Evolutionary conservation across 2,329 filamentous ascomycete genomes (phyloP).

Genomic region (Diaporthe sp.): DNA sequence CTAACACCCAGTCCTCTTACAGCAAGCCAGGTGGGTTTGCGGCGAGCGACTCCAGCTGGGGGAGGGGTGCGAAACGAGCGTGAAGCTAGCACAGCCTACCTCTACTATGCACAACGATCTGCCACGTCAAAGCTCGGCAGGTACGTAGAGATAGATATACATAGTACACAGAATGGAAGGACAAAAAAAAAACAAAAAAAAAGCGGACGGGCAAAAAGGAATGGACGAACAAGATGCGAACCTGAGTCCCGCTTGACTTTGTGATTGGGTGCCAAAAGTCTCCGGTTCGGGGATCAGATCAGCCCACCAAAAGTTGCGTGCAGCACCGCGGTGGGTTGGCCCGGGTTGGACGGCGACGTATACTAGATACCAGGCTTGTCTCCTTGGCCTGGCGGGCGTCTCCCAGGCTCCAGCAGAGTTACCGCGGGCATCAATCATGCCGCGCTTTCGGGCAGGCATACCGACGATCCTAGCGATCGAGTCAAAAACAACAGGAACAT

Average conservation of each 20-base stretch:
- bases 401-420: conserved; percentile 15
- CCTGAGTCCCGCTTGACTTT: not conserved
- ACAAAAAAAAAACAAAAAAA: not conserved
- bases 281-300: conserved; percentile 21
- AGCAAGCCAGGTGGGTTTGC: conserved; percentile 10
- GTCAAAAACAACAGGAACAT: conserved; percentile 23
- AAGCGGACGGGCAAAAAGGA: not conserved
- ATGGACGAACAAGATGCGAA: not conserved
- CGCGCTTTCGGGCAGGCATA: conserved; percentile 18
- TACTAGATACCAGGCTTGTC: not conserved
- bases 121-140: conserved; percentile 21
- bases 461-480: conserved; percentile 28
- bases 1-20: conserved; percentile 12
- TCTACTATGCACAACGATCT: conserved; percentile 7
- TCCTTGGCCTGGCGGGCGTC: not conserved
- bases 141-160: not conserved
- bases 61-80: conserved; percentile 27
- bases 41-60: conserved; percentile 17
- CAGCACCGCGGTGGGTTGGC: not conserved
- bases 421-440: conserved; percentile 22
- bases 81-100: conserved; percentile 24
- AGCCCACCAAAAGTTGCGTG: conserved; percentile 19
- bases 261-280: conserved; percentile 14
- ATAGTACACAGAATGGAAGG: too few species aligned
- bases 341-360: conserved; percentile 16